These are phyloP conservation scores for Hibiscus mutabilis DNA, from an alignment of 345 rosid species.

Conservation along the genomic window DNA sequence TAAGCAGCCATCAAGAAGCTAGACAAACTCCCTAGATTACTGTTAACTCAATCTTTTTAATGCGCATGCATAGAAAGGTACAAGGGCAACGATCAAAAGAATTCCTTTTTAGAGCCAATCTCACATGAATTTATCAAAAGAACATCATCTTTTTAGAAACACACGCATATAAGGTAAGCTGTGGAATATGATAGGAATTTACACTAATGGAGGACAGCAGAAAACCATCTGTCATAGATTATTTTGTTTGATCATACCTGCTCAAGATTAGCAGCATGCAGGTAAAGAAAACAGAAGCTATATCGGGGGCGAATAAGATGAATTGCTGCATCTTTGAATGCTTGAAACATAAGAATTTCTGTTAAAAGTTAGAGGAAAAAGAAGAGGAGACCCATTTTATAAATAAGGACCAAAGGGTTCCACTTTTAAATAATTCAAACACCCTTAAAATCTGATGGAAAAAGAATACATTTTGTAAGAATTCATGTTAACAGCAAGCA, in stretches of 20 bases:
- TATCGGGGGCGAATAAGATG: not conserved
- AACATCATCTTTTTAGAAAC: not conserved
- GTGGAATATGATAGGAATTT: not conserved
- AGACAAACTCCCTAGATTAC: not conserved
- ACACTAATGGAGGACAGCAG: not conserved
- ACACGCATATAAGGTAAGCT: not conserved
- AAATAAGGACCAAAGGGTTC: not conserved
- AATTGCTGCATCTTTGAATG: not conserved
- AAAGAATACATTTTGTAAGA: not conserved
- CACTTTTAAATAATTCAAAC: not conserved
- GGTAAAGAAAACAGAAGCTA: not conserved
- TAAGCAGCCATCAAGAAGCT: constrained; percentile 1
- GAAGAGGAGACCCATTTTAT: not conserved
- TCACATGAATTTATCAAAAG: not conserved
- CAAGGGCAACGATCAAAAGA: not conserved
- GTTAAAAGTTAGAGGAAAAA: not conserved
- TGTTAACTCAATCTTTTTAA: not conserved
- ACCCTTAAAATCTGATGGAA: not conserved
- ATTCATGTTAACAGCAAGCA: no score
- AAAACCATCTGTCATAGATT: not conserved
- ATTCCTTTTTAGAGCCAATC: not conserved
- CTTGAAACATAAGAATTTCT: not conserved
- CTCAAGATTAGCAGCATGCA: not conserved
- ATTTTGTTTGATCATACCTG: not conserved
- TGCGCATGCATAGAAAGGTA: not conserved